phyloP scores from a whole-genome alignment of 1,139 yeast species.

The Arxiozyma heterogenica region DNA sequence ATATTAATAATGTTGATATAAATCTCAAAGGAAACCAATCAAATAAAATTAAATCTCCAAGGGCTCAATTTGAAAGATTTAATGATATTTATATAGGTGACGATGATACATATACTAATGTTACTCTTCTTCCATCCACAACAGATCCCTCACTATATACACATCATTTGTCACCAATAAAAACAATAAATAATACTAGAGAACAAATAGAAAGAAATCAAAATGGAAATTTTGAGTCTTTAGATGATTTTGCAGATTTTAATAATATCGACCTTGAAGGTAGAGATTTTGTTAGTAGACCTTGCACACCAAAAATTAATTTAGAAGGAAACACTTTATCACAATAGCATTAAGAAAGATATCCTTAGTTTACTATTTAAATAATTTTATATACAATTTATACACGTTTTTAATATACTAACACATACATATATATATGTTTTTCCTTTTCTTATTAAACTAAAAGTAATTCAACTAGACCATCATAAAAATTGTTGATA shows the following conservation, averaged over 20 bases:
- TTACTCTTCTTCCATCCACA: not conserved
- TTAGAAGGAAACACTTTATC: slow-evolving; percentile 3
- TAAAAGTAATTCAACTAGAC: no score
- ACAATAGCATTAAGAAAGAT: not conserved
- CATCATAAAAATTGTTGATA: no score
- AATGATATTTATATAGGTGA: slow-evolving; percentile 2
- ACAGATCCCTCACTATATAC: slow-evolving; percentile 5
- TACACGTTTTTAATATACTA: not conserved
- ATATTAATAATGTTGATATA: not conserved
- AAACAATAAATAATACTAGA: slow-evolving; percentile 19
- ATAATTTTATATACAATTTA: no score
- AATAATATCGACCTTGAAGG: slow-evolving; percentile 16
- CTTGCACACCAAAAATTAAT: slow-evolving; percentile 18
- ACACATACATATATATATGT: no score
- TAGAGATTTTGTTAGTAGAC: slow-evolving; percentile 20
- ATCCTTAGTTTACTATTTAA: not conserved
- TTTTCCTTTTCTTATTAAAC: no score
- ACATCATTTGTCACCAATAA: slow-evolving; percentile 12
- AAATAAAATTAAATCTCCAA: not conserved
- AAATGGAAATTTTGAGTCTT: slow-evolving; percentile 14
- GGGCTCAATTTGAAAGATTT: not conserved
- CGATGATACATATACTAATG: not conserved
- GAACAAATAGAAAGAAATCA: slow-evolving; percentile 26
- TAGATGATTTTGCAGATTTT: slow-evolving; percentile 17
- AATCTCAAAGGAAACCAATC: not conserved